These are phyloP conservation scores for Chloropicon primus DNA, from an alignment of 139 green algal genomes.

Conservation along the genomic window DNA sequence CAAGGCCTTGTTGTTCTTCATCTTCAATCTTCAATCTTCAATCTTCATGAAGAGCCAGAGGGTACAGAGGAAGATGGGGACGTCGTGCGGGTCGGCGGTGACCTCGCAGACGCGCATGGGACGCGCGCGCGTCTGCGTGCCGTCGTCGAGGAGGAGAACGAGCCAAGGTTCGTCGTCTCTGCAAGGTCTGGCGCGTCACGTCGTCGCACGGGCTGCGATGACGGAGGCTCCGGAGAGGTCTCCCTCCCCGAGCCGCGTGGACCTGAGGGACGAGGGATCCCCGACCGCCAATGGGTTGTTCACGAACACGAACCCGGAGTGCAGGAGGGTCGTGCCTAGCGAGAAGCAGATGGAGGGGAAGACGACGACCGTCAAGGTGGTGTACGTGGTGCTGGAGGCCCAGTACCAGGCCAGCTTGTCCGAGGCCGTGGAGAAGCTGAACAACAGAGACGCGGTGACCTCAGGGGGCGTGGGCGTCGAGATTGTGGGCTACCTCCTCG, in stretches of 20 bases:
- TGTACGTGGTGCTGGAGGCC: constrained; percentile 96
- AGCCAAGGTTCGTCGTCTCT: no score
- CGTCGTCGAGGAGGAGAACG: no score
- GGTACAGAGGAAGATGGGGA: no score
- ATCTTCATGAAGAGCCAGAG: no score
- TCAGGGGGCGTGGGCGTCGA: constrained; percentile 66
- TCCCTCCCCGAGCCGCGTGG: background rate
- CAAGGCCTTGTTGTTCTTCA: no score
- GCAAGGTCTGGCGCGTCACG: no score
- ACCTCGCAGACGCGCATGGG: no score
- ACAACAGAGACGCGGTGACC: constrained; percentile 42
- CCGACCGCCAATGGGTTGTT: constrained; percentile 50
- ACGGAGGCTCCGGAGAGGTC: background rate
- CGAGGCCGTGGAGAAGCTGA: constrained; percentile 80
- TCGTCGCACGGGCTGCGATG: background rate
- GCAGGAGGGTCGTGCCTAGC: constrained; percentile 56
- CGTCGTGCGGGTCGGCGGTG: no score
- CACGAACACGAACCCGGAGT: constrained; percentile 81
- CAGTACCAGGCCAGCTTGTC: constrained; percentile 91
- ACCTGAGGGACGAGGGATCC: background rate
- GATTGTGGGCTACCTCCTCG: constrained; percentile 93
- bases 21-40: no score
- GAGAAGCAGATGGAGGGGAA: background rate
- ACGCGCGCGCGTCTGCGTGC: no score
- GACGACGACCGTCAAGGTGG: constrained; percentile 63